Evolutionary conservation across 306 rosid species (phyloP), one percentile per base, ranked within the genome.

Genomic region (Hippophae rhamnoides): DNA sequence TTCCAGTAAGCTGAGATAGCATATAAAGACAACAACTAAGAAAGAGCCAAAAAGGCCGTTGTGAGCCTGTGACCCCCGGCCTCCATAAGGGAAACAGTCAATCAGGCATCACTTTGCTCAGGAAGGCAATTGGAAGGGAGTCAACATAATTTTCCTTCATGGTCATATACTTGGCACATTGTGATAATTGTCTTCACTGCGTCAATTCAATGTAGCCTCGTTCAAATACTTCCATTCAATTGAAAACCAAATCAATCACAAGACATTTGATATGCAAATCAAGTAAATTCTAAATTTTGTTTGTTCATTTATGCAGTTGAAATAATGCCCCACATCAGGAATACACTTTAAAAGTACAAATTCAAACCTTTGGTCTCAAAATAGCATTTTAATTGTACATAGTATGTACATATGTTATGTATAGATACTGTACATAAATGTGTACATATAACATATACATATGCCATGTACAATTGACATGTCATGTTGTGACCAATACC

Each of bases 121-220:
- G 88, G 76, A 92, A 70, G 47, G 67, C 60, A 75, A 88, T 78
- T 51, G 96, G 87, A 27, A 68, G 69, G 66, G 99, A 85, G 11
- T 92, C 90, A 55, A 88, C 65, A 49, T 92, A 87, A 54, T 92
- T 92, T 71, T 68, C 72, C 72, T 75, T 82, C 78, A 18, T 85
- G 72, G 67, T 76, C 56, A 63, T 92, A 92, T 51, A 92, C 89
- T 69, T 92, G 98, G 76, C 98, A 92, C 52, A 82, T 64, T 9
- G 99, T 92, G 89, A 92, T 69, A 70, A 92, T 87, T 31, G 93
- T 87, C 84, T 88, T 92, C 95, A 88, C 84, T 76, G 46, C 89
- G 81, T 93, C 96, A 92, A 56, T 88, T 92, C 96, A 96, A 92
- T 45, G 74, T 78, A 68, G 95, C 93, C 71, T 85, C 96, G 48